phyloP scores from a whole-genome alignment of 345 rosid species.

The Gossypium sturtianum region DNA sequence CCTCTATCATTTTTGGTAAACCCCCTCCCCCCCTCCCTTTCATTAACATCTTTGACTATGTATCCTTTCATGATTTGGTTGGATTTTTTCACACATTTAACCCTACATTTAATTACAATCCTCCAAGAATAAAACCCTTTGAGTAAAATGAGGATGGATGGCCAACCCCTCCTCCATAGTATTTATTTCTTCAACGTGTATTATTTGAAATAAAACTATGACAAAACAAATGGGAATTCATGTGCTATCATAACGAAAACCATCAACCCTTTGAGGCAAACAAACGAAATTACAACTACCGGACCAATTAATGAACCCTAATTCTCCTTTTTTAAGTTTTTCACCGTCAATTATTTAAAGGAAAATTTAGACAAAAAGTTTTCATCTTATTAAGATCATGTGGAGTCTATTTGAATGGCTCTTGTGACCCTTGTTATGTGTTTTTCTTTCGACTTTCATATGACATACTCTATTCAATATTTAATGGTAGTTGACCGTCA shows the following conservation, averaged over 20 bases:
- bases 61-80: background rate
- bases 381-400: background rate
- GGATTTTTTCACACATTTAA: background rate
- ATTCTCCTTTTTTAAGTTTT: background rate
- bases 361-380: background rate
- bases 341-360: background rate
- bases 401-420: background rate
- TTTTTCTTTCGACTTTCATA: background rate
- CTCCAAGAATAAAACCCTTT: background rate
- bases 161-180: background rate
- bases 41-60: background rate
- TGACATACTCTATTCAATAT: background rate
- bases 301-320: background rate
- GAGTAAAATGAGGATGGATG: background rate
- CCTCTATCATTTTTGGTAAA: background rate
- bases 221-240: background rate
- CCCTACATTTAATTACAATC: background rate
- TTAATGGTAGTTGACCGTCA: background rate
- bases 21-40: background rate
- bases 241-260: background rate
- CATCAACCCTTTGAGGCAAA: background rate
- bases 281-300: slow-evolving; percentile 6
- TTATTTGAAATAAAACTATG: background rate
- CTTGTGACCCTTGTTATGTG: background rate
- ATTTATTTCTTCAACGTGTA: background rate